A percentile compares a stretch with the other conserved stretches of the same genome.
phyloP scores from a whole-genome alignment of 1,284 basidiomycete species.

The Sporisorium iseilematis-ciliati region DNA sequence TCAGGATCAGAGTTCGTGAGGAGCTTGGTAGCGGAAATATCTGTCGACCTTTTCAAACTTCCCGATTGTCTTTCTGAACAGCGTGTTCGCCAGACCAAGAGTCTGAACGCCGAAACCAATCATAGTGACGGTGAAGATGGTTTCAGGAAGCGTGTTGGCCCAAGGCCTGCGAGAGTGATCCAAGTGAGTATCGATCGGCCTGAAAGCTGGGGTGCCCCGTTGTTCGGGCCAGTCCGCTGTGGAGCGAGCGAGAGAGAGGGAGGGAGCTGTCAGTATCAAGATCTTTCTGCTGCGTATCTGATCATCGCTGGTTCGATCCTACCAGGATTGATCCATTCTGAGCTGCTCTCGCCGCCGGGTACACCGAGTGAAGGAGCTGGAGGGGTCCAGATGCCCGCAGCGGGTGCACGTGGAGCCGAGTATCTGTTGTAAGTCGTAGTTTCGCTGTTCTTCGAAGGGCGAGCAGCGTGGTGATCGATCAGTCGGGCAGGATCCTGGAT shows the following conservation, averaged over 20 bases:
- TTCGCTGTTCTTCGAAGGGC: not conserved
- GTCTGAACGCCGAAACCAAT: slow-evolving; percentile 24
- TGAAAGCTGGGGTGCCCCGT: slow-evolving; percentile 15
- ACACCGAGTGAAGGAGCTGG: slow-evolving; percentile 15
- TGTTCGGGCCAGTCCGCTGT: slow-evolving; percentile 19
- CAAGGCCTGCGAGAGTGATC: slow-evolving; percentile 14
- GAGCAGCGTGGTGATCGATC: slow-evolving; percentile 23
- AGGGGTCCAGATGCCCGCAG: slow-evolving; percentile 13
- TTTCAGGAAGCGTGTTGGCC: slow-evolving; percentile 22
- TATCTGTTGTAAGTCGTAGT: not conserved
- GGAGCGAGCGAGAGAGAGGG: too few relatives aligned
- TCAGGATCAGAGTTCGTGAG: slow-evolving; percentile 23
- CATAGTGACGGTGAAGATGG: slow-evolving; percentile 18
- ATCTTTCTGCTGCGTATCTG: not conserved
- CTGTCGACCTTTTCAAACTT: slow-evolving; percentile 6
- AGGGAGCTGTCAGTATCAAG: not conserved
- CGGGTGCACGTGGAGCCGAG: slow-evolving; percentile 8
- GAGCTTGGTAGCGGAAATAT: slow-evolving; percentile 19
- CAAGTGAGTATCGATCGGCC: slow-evolving; percentile 15
- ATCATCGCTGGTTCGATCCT: not conserved
- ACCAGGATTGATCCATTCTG: slow-evolving; percentile 22
- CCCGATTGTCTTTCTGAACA: slow-evolving; percentile 19
- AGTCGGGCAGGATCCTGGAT: slow-evolving; percentile 12
- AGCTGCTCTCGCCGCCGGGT: not conserved
- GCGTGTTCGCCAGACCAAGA: slow-evolving; percentile 19